Base-by-base conservation (phyloP, 495 filamentous ascomycete species). In the Alectoria sarmentosa region DNA sequence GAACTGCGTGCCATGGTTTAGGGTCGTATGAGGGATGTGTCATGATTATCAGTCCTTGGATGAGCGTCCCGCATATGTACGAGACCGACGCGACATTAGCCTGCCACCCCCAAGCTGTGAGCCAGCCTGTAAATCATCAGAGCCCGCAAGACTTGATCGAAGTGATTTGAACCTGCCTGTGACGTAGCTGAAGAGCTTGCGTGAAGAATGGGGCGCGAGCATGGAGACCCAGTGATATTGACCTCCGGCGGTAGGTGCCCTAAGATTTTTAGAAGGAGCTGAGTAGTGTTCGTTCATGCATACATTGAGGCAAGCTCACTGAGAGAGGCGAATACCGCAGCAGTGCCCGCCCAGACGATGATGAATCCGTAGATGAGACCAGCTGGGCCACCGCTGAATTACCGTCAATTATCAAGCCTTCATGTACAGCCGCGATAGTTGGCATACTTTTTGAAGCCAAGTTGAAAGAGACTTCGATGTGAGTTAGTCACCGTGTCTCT, bases 321-420 rank as follows among this genome's bases (percentile, higher is more conserved):
- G 1, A 79, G 63, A 14, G 75, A 56, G 17, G 44, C 69, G 61
- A 77, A 78, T 14, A 69, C 68, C 10, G 69, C 70, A 14, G 72
- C 68, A 6, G 72, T 72, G 10, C 78, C 76, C 11, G 68, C 48
- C 80, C 81, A 84, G 14, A 73, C 75, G 65, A 83, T 76, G 26
- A 84, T 55, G 62, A 78, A 85, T 11, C 75, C 75, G 73, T 82
- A 84, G 5, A 85, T 70, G 0, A 83, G 76, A n/a, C 80, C 82
- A 1, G 76, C 81, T 7, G 81, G 76, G 1, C 83, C 83, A 26
- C 79, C 81, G 67, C 67, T 70, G 13, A n/a, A 26, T 34, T 5
- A 17, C 15, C 39, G 28, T 60, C 36, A 60, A 11, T 11, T 1
- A 46, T 42, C 21, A 44, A 60, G 10, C 38, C 38, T 32, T 30